Conservation (phyloP, 345 rosid genomes). For the Triadica sebifera region DNA sequence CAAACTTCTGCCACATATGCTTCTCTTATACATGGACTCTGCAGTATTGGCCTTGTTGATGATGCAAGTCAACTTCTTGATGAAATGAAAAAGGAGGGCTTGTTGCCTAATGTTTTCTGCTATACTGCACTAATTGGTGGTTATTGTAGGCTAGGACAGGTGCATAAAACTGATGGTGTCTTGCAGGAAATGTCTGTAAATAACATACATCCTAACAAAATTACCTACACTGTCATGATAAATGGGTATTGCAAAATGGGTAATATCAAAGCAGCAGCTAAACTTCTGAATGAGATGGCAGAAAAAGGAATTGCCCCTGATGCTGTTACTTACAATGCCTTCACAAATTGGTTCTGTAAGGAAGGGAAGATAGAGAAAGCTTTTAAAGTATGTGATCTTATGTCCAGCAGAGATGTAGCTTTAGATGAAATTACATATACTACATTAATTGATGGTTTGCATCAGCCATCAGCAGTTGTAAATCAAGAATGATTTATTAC, state of each 20-base stretch:
- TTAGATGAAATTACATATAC: constrained; percentile 67
- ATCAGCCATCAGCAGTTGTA: constrained; percentile 23
- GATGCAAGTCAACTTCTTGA: constrained; percentile 48
- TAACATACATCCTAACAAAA: constrained; percentile 58
- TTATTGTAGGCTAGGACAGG: constrained; percentile 63
- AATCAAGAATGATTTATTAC: constrained; percentile 28
- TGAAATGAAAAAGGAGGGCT: constrained; percentile 63
- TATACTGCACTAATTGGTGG: constrained; percentile 76
- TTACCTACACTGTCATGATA: constrained; percentile 75
- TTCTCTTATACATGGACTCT: constrained; percentile 66
- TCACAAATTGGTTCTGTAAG: constrained; percentile 53
- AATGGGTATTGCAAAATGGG: constrained; percentile 36
- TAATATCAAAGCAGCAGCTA: constrained; percentile 54
- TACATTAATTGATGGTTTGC: constrained; percentile 55
- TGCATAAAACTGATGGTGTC: constrained; percentile 49
- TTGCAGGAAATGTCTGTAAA: constrained; percentile 57
- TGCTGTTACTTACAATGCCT: constrained; percentile 59
- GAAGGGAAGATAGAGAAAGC: constrained; percentile 56
- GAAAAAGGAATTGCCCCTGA: constrained; percentile 58
- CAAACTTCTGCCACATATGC: constrained; percentile 58
- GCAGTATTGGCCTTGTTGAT: constrained; percentile 51
- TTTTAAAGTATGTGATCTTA: constrained; percentile 43
- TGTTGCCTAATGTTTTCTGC: constrained; percentile 63
- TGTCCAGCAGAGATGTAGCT: constrained; percentile 29
- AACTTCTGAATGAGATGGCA: constrained; percentile 58